Base-by-base conservation (phyloP, 257 asterid genomes). In the Solanum appendiculatum region DNA sequence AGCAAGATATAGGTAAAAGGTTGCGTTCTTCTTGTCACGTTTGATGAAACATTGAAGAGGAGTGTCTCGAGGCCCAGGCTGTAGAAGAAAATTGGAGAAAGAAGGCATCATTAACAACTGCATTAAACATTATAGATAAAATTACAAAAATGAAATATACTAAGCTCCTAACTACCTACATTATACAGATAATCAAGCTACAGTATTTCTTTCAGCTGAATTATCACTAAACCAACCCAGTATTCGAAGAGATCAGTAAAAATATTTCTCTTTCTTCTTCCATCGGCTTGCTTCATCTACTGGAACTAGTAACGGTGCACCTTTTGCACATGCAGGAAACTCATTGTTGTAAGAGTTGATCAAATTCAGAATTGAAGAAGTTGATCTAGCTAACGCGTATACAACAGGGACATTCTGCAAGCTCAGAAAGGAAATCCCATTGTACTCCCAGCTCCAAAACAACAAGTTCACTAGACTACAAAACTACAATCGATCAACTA, bases 21-120 rank as follows among this genome's bases (percentile, higher is more conserved):
- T 88, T 2, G 93, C 92, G 13, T 87, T 97, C 94, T 94, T 97
- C 95, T 97, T 95, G 96, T 97, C 98, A 13, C 99, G 99, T 86
- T 93, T 94, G 86, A 97, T 95, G 70, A 97, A 90, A 90, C 99
- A 97, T 80, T 95, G 96, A 91, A 91, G 89, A 3, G 98, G 98
- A 88, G 91, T 46, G 39, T 94, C 98, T 5, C 95, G 92, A 42
- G 98, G 98, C 88, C 98, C 99, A 27, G 98, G 94, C 98, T 97
- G 98, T 94, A 89, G 82, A 86, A 77, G 82, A 70, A 63, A 86
- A 29, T 78, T 81, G 85, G 29, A 81, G 66, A 48, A 31, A 18
- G 40, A 46, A 48, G 21, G 16, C 21, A 48, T 29, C 85, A 81
- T 39, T 40, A 39, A n/a, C 58, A 34, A n/a, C 82, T n/a, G 34